These are phyloP conservation scores for Forsythia viridissima DNA, from an alignment of 257 asterid genomes.

Conservation along the genomic window DNA sequence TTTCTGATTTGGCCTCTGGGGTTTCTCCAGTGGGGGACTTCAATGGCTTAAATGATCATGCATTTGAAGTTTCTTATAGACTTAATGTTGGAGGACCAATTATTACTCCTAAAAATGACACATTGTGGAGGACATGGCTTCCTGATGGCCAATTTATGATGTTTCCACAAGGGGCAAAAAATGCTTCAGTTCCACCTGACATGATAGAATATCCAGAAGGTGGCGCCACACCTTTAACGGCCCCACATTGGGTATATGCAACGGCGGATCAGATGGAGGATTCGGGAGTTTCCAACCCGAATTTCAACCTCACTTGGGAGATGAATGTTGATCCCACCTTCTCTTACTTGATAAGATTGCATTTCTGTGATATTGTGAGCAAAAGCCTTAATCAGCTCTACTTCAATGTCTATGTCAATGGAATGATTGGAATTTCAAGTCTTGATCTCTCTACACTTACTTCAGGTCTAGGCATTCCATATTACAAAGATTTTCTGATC, in stretches of 20 bases:
- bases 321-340: constrained; percentile 77
- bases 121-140: constrained; percentile 71
- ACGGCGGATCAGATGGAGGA: constrained; percentile 85
- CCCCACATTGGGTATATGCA: constrained; percentile 65
- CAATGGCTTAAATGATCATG: constrained; percentile 39
- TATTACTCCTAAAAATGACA: constrained; percentile 75
- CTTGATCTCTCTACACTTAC: constrained; percentile 81
- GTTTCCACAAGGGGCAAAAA: constrained; percentile 61
- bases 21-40: constrained; percentile 54
- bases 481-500: constrained; percentile 73
- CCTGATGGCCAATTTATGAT: constrained; percentile 45
- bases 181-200: constrained; percentile 52
- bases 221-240: constrained; percentile 71
- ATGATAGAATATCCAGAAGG: constrained; percentile 51
- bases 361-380: constrained; percentile 87
- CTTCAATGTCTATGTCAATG: constrained; percentile 81
- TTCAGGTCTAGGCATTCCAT: constrained; percentile 65
- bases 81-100: constrained; percentile 75
- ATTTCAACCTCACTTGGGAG: constrained; percentile 82
- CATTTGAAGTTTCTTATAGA: constrained; percentile 64
- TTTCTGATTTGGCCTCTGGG: constrained; percentile 57
- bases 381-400: constrained; percentile 70
- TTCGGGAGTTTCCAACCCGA: constrained; percentile 54
- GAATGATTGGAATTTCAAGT: constrained; percentile 46
- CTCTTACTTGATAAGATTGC: constrained; percentile 71